A percentile compares a stretch with the other conserved stretches of the same genome.
These are phyloP conservation scores for Turnera subulata DNA, from an alignment of 345 rosid species.

Conservation along the genomic window DNA sequence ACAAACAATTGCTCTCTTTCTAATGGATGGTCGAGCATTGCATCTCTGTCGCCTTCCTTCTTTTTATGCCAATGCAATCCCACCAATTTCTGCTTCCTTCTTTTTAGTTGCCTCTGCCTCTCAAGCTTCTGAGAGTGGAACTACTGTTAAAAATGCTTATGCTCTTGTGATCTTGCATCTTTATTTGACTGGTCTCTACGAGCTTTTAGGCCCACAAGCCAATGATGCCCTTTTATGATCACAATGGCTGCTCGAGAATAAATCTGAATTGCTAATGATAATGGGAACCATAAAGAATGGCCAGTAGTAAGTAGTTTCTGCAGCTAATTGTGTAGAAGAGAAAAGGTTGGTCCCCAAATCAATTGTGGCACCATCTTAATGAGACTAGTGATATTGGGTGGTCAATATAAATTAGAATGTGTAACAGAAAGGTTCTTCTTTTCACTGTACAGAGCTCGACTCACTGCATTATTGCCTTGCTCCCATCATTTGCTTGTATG, in stretches of 20 bases:
- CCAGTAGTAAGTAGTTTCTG: background rate
- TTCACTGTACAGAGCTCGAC: no score
- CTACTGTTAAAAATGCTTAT: conserved; percentile 1
- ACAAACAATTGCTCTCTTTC: conserved; percentile 10
- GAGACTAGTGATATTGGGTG: no score
- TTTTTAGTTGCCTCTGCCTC: conserved; percentile 7
- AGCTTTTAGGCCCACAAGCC: conserved; percentile 20
- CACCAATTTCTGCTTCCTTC: conserved; percentile 3
- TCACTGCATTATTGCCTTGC: no score
- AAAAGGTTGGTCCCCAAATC: no score
- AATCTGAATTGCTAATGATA: background rate
- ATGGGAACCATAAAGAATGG: conserved; percentile 14
- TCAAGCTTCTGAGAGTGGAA: conserved; percentile 14
- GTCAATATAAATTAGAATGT: no score
- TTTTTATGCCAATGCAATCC: conserved; percentile 6
- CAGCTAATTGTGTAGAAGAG: background rate
- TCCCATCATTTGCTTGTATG: no score
- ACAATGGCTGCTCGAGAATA: conserved; percentile 5
- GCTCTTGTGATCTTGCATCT: conserved; percentile 4
- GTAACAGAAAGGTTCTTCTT: no score
- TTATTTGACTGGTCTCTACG: conserved; percentile 16
- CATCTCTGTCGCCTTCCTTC: background rate
- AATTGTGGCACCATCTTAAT: no score
- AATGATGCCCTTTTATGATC: background rate
- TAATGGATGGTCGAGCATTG: conserved; percentile 14